Evolutionary conservation across 2,329 filamentous ascomycete genomes (phyloP).

Genomic region (Sporothrix curviconia): DNA sequence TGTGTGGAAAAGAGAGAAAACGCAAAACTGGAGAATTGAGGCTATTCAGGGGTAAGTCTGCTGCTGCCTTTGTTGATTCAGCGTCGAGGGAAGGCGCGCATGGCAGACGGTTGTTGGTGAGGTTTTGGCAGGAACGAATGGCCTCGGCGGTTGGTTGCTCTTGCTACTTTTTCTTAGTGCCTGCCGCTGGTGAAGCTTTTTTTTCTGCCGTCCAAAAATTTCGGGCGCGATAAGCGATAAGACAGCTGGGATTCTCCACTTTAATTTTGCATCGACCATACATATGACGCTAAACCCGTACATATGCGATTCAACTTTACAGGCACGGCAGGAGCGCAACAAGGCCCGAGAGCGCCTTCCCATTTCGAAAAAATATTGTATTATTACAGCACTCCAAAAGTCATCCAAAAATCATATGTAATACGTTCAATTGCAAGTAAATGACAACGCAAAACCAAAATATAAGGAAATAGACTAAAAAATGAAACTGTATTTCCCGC

Average conservation of each 20-base stretch:
- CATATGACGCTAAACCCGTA: no score
- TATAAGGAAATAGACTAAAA: not conserved
- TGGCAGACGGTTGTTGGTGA: conserved; percentile 3
- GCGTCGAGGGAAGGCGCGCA: not conserved
- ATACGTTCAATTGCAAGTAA: no score
- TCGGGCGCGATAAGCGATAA: conserved; percentile 17
- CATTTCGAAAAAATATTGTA: no score
- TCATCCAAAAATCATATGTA: no score
- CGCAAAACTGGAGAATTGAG: not conserved
- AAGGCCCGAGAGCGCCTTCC: no score
- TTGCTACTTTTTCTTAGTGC: conserved; percentile 1
- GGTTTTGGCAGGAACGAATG: not conserved
- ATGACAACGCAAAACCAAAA: not conserved
- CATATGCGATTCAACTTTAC: no score
- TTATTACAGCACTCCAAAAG: no score
- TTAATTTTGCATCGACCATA: no score
- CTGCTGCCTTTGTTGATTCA: not conserved
- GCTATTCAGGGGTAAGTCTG: not conserved
- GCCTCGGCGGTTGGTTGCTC: not conserved
- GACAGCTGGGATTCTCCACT: not conserved
- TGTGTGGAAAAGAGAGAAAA: not conserved
- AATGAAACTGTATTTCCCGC: not conserved
- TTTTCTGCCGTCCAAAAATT: conserved; percentile 20
- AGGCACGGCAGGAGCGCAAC: no score
- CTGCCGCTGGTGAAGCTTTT: conserved; percentile 6